Base-by-base conservation (phyloP, 2,329 filamentous ascomycete genomes). In the Monosporascus ibericus region DNA sequence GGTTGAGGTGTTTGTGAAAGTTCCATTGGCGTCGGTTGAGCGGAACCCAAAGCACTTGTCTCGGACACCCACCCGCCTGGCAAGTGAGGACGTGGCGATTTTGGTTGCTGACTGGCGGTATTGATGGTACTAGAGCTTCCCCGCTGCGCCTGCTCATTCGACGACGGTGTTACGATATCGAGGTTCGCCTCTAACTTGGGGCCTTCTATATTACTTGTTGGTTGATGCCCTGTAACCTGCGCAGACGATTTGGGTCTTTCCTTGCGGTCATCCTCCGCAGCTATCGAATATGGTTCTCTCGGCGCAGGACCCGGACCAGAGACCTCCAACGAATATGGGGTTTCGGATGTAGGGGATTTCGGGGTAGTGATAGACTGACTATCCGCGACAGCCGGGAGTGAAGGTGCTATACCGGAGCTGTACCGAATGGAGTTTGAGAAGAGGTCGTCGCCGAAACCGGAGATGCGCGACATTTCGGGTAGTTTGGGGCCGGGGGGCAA, bases 401-500 rank as follows among this genome's bases (percentile, higher is more conserved):
- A 17, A 25, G 22, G 44, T 17, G 39, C 48, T 46, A 22, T 5
- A 44, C 22, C 22, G 8, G 55, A 14, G 39, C 39, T 50, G 11
- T 67, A 61, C 14, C 56, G 56, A 6, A 60, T 51, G 17, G 68
- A 57, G 17, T 61, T 58, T 5, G 75, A 73, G 55, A 85, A 84
- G 44, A 85, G 72, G 53, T 84, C 80, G 42, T 78, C 70, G 1
- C 81, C 80, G 62, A 86, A 86, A 1, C 74, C 73, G 42, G 83
- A 86, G 70, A 85, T 72, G 25, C 82, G 79, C 14, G 74, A 71
- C 3, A 86, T 60, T 55, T 81, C 74, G 9, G 82, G 83, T 18
- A 86, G 70, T 56, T 79, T 76, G 0, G 81, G 82, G 55, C 81
- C 84, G 1, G 72, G 72, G 1, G 80, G 82, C 39, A 71, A 69